A percentile compares a stretch with the other conserved stretches of the same genome.
Conservation (phyloP, 2,329 filamentous ascomycete species). For the Cordyceps tenuipes region DNA sequence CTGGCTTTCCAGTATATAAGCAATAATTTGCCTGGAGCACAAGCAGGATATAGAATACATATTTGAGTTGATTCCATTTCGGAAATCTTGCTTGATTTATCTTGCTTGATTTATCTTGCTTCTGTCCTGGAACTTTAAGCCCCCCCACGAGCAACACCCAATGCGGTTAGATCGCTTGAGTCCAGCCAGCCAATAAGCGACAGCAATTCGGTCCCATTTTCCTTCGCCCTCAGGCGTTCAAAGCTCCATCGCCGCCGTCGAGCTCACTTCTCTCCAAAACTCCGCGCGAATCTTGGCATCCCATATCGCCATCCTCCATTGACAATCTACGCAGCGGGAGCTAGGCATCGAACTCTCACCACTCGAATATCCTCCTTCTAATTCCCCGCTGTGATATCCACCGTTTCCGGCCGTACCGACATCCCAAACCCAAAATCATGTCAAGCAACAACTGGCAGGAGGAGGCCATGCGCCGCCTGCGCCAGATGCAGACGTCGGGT, state of each 20-base stretch:
- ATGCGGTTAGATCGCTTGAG: background rate
- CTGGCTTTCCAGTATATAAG: background rate
- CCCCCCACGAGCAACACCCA: background rate
- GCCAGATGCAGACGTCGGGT: conserved; percentile 37
- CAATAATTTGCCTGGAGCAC: background rate
- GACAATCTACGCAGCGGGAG: conserved; percentile 1
- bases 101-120: background rate
- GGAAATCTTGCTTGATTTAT: background rate
- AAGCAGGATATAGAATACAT: background rate
- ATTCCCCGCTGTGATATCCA: background rate
- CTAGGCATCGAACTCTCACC: background rate
- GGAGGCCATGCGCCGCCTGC: conserved; percentile 43
- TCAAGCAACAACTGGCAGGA: conserved; percentile 38
- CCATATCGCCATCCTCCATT: conserved; percentile 1
- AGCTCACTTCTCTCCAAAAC: conserved; percentile 4
- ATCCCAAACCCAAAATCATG: conserved; percentile 17
- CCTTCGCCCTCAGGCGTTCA: conserved; percentile 6
- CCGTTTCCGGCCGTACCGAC: background rate
- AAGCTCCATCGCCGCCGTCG: conserved; percentile 3
- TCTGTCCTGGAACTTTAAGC: background rate
- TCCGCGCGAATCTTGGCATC: background rate
- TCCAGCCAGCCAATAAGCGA: conserved; percentile 6
- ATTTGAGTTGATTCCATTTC: background rate
- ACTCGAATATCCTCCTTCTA: background rate
- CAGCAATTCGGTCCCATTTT: conserved; percentile 4